Evolutionary conservation across 2,329 filamentous ascomycete genomes (phyloP).

Genomic region (Trichoderma hamatum): DNA sequence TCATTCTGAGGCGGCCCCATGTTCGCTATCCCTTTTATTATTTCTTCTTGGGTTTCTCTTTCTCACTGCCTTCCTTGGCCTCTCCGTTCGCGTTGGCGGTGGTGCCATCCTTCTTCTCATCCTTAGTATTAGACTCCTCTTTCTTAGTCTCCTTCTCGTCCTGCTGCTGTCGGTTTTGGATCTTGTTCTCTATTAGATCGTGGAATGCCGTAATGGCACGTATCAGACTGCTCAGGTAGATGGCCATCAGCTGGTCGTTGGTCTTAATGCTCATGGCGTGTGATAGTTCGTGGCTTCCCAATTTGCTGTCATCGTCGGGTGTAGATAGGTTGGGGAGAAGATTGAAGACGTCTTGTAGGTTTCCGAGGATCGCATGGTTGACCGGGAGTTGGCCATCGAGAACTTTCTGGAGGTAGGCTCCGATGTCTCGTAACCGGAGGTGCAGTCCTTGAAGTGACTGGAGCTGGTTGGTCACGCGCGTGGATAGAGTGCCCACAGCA

Average conservation of each 20-base stretch:
- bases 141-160: conserved; percentile 93
- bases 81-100: conserved; percentile 46
- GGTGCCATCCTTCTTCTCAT: conserved; percentile 59
- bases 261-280: conserved; percentile 98
- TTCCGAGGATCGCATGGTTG: conserved; percentile 95
- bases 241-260: conserved; percentile 98
- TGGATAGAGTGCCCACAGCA: conserved; percentile 93
- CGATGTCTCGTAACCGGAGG: conserved; percentile 91
- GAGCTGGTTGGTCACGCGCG: conserved; percentile 94
- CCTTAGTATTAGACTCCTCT: conserved; percentile 64
- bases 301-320: conserved; percentile 67
- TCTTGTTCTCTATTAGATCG: conserved; percentile 99
- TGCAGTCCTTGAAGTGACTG: conserved; percentile 97
- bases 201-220: conserved; percentile 98
- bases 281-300: conserved; percentile 80
- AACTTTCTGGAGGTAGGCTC: conserved; percentile 93
- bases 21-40: conserved; percentile 26
- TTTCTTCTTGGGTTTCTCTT: conserved; percentile 62
- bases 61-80: conserved; percentile 54
- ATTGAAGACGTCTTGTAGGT: conserved; percentile 99
- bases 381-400: conserved; percentile 89
- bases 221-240: conserved; percentile 96
- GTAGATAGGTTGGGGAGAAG: conserved; percentile 93
- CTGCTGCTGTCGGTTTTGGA: conserved; percentile 95
- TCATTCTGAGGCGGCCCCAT: background rate